Percentiles rank a stretch among this genome's conserved stretches.
Conservation (phyloP, 169 alveolate genomes). For the Toxoplasma gondii region DNA sequence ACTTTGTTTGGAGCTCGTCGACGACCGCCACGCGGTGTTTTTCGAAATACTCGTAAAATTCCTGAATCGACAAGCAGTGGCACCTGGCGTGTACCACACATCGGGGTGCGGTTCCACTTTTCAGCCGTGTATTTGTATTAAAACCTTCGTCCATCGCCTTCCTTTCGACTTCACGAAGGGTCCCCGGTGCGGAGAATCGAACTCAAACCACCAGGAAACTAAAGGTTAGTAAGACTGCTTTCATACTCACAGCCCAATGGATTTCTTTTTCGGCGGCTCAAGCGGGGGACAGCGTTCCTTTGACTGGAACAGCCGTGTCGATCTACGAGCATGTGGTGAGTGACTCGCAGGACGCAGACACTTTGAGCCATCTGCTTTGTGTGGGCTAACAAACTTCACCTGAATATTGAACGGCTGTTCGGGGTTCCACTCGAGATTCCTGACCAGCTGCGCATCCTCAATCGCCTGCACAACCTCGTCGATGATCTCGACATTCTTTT, state of each 20-base stretch:
- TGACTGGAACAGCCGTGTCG: no score
- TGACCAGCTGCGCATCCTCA: conserved; percentile 85
- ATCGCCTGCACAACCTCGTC: conserved; percentile 86
- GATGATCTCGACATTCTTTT: conserved; percentile 88
- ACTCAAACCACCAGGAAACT: no score
- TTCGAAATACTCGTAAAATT: conserved; percentile 88
- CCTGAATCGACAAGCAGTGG: conserved; percentile 47
- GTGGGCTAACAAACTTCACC: background rate
- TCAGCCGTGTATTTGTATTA: background rate
- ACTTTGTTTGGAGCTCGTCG: conserved; percentile 86
- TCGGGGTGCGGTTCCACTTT: background rate
- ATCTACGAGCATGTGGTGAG: no score
- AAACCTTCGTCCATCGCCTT: background rate
- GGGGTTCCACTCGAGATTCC: conserved; percentile 84
- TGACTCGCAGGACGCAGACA: background rate
- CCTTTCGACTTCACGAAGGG: background rate
- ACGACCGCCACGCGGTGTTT: conserved; percentile 82
- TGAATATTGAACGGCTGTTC: conserved; percentile 68
- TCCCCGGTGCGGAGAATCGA: no score
- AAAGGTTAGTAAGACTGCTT: no score
- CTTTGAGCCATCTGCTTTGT: background rate
- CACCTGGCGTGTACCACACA: background rate
- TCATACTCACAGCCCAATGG: no score
- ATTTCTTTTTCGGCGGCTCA: no score
- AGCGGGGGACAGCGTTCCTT: no score